Conservation (phyloP, 1,284 basidiomycete genomes). For the Mycena citricolor region DNA sequence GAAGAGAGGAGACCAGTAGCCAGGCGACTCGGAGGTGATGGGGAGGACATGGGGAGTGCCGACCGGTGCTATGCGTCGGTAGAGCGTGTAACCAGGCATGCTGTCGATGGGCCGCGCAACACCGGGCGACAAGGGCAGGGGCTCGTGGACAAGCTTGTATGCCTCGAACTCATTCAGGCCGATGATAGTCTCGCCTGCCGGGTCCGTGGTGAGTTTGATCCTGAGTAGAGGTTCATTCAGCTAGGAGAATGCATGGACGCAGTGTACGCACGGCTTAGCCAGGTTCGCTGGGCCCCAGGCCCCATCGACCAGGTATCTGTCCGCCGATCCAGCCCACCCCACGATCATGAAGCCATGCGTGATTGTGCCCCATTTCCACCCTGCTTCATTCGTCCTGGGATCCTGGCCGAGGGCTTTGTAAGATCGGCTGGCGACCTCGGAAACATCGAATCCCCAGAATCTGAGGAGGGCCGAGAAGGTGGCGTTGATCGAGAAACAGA, state of each 20-base stretch:
- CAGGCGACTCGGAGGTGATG: conserved; percentile 2
- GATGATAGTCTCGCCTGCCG: conserved; percentile 15
- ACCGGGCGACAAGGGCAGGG: conserved; percentile 15
- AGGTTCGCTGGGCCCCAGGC: conserved; percentile 21
- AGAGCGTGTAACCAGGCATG: conserved; percentile 19
- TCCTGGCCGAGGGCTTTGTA: conserved; percentile 21
- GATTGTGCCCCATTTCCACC: conserved; percentile 20
- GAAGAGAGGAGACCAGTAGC: conserved; percentile 16
- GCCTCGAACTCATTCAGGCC: conserved; percentile 20
- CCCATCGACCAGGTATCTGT: conserved; percentile 20
- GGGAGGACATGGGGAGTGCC: conserved; percentile 3
- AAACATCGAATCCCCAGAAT: conserved; percentile 19
- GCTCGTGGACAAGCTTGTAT: conserved; percentile 19
- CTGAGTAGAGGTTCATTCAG: not conserved
- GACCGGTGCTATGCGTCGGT: conserved; percentile 7
- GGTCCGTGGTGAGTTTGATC: conserved; percentile 1
- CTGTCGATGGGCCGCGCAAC: conserved; percentile 21
- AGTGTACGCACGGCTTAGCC: conserved; percentile 21
- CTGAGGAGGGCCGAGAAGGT: conserved; percentile 20
- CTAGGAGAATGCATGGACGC: not conserved
- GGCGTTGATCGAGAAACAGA: conserved; percentile 22
- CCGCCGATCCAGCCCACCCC: conserved; percentile 15
- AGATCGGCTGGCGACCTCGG: conserved; percentile 20
- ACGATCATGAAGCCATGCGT: conserved; percentile 19
- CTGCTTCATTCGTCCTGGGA: conserved; percentile 4